Base-by-base conservation (phyloP, 441 rosid genomes). In the Croton setiger region DNA sequence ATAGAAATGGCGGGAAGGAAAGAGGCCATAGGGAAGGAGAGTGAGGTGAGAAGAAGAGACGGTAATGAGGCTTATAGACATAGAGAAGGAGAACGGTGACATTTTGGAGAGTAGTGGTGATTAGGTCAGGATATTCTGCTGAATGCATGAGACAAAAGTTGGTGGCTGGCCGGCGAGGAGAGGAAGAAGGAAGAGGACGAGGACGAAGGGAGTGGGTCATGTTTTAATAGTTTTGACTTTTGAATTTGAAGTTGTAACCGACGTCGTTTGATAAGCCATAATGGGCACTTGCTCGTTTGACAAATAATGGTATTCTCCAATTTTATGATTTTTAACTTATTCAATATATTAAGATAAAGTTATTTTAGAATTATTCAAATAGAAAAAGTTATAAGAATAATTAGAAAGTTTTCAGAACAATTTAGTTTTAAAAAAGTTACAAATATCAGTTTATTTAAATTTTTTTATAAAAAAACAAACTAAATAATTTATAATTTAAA, bases 1-100 rank as follows among this genome's bases (percentile, higher is more conserved):
- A 80, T 54, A 41, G 37, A 27, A 18, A 64, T 14, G 62, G 68
- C 64, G 53, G 49, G 52, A 68, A 63, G 72, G 33, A 64, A 23
- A 37, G 72, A 41, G 31, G 37, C 75, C 75, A 66, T 60, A 27
- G 20, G 45, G 4, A 45, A 41, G 36, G 53, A 44, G 49, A 35
- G 66, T 49, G 68, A 36, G 59, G 64, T 1, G 69, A 33, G 10
- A 44, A 35, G n/a, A 56, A 27, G 21, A 56, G 41, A 21, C n/a
- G 43, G 43, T 9, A 39, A 27, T 27, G 31, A 9, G 43, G 43
- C 10, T 39, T 39, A 39, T 39, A 70, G 66, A 54, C 56, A 39
- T 39, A 70, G 63, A 59, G 60, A 77, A 31, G 55, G 76, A 41
- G 4, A 44, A 14, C 35, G 49, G 45, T 51, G 71, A 7, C 52